These are phyloP conservation scores for Acorus gramineus DNA, from an alignment of 106 monocot species.

Conservation along the genomic window DNA sequence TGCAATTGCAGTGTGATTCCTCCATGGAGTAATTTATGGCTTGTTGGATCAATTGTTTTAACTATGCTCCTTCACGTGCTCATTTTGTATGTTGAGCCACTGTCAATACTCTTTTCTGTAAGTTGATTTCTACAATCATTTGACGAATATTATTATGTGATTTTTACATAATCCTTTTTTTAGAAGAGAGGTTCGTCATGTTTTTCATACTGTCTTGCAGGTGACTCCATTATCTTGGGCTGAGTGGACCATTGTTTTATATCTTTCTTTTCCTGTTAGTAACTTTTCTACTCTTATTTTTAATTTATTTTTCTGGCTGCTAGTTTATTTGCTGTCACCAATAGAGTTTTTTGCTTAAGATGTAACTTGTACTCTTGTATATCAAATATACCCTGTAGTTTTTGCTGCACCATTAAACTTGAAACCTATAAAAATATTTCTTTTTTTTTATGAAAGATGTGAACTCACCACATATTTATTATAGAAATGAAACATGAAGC, in stretches of 20 bases:
- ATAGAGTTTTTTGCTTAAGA: too few species aligned
- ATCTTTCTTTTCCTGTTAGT: conserved; percentile 94
- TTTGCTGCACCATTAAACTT: too few species aligned
- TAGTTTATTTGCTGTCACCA: background rate
- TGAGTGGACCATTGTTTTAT: conserved; percentile 77
- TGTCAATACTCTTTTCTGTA: conserved; percentile 91
- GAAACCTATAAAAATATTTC: too few species aligned
- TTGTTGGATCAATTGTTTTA: conserved; percentile 76
- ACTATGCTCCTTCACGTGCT: conserved; percentile 88
- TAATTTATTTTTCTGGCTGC: background rate
- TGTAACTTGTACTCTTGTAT: too few species aligned
- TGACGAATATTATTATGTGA: background rate
- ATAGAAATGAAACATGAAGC: too few species aligned
- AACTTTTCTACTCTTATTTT: background rate
- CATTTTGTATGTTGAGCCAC: conserved; percentile 81
- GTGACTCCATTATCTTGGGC: conserved; percentile 90
- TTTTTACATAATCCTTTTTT: background rate
- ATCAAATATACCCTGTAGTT: too few species aligned
- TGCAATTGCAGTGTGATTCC: conserved; percentile 60
- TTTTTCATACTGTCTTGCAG: conserved; percentile 25
- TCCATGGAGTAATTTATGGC: conserved; percentile 98
- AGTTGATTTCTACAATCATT: conserved; percentile 17
- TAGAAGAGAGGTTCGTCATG: background rate
- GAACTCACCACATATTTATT: too few species aligned
- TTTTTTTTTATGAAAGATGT: too few species aligned